phyloP scores from a whole-genome alignment of 306 rosid species.

The Pueraria montana region DNA sequence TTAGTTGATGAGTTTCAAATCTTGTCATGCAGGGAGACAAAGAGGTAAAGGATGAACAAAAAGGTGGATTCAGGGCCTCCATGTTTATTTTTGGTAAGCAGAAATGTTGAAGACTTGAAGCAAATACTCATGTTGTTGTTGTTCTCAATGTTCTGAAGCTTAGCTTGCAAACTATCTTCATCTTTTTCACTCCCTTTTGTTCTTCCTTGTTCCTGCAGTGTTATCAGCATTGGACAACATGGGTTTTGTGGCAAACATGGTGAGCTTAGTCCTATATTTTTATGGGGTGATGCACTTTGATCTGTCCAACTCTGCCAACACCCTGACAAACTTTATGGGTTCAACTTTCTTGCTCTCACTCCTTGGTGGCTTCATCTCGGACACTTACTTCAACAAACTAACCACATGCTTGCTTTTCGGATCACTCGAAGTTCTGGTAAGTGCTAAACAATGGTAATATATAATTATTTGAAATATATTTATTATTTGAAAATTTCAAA shows the following conservation, averaged over 20 bases:
- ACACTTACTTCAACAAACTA: constrained; percentile 73
- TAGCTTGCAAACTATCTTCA: background rate
- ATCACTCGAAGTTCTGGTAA: constrained; percentile 72
- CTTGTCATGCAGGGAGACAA: constrained; percentile 50
- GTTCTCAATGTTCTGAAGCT: background rate
- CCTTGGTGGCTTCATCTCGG: constrained; percentile 89
- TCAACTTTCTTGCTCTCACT: constrained; percentile 81
- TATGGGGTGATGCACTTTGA: constrained; percentile 69
- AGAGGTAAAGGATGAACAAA: constrained; percentile 58
- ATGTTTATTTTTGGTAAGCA: constrained; percentile 72
- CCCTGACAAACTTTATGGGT: constrained; percentile 88
- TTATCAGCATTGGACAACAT: constrained; percentile 78
- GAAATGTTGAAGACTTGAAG: too few species aligned
- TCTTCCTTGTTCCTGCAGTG: constrained; percentile 40
- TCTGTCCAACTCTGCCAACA: constrained; percentile 72
- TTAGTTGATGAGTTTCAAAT: constrained; percentile 32
- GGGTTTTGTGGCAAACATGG: constrained; percentile 87
- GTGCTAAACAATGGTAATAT: background rate
- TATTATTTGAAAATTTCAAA: constrained; percentile 20
- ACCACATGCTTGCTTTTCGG: constrained; percentile 81
- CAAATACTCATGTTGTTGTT: too few species aligned
- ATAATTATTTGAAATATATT: background rate
- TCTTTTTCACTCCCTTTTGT: too few species aligned
- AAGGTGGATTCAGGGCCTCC: constrained; percentile 84
- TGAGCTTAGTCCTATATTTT: constrained; percentile 82